Base-by-base conservation (phyloP, 768 basidiomycete species). In the Rhizopogon roseolus region DNA sequence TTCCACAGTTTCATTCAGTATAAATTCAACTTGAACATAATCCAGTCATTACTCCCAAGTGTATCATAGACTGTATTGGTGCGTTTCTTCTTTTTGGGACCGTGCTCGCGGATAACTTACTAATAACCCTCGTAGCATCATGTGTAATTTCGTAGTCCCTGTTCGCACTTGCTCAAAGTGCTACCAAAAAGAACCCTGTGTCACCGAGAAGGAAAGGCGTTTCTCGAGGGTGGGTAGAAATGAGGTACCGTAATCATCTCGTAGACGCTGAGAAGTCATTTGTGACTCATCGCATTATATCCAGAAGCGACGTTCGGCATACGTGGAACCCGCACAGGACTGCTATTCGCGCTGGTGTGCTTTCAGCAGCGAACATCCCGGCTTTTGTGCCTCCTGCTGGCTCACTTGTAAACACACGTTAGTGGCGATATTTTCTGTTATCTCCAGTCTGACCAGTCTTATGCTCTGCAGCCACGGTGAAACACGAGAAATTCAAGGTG, bases 71-170 rank as follows among this genome's bases (percentile, higher is more conserved):
- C n/a, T 10, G n/a, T 39, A n/a, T 39, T 9, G 39, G 39, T 39
- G 16, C 39, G 39, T 17, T 39, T 16, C 16, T 16, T n/a, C 16
- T 16, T 16, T 39, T n/a, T 39, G 38, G 16, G 38, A 39, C 38
- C 6, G 16, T 32, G 7, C 17, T 17, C 19, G 17, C 17, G 9
- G 11, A 6, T 41, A 22, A 22, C 9, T 10, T 19, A 13, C n/a
- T 17, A 4, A n/a, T 22, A 22, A 22, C 22, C 22, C 16, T 22
- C 22, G 10, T 22, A 49, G 34, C 14, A 48, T 29, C n/a, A 54
- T 54, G 45, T 54, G 53, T 45, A 54, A 54, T 16, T 49, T 49
- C n/a, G 39, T 54, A 1, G 17, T 54, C 3, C 39, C 39, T 6
- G 6, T 54, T 22, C 45, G 46, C 22, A 32, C 25, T 25, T 54